These are phyloP conservation scores for Colletotrichum aenigma DNA, from an alignment of 2,329 filamentous ascomycete species.

Conservation along the genomic window DNA sequence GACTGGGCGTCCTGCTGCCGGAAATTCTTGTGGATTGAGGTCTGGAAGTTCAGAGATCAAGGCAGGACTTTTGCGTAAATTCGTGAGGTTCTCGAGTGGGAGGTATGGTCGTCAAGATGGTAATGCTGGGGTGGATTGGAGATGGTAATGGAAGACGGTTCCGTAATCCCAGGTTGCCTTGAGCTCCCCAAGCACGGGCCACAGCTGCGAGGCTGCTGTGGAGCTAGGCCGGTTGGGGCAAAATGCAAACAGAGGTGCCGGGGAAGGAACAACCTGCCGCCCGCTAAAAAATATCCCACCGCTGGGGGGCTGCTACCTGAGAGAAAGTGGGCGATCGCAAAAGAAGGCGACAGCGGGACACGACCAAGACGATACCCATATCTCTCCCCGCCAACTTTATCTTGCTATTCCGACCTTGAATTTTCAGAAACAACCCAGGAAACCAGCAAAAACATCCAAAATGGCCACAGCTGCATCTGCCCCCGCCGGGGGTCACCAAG, in stretches of 20 bases:
- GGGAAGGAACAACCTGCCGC: constrained; percentile 23
- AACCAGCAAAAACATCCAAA: constrained; percentile 26
- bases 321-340: constrained; percentile 23
- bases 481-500: constrained; percentile 48
- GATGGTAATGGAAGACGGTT: constrained; percentile 24
- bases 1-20: constrained; percentile 24
- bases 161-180: constrained; percentile 29
- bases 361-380: constrained; percentile 13
- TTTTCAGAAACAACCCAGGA: background rate
- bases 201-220: constrained; percentile 24
- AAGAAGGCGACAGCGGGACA: constrained; percentile 24
- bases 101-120: constrained; percentile 5
- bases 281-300: constrained; percentile 26
- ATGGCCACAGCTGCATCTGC: constrained; percentile 52
- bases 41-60: background rate
- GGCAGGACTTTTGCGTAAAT: background rate
- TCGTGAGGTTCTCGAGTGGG: background rate
- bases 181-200: constrained; percentile 22
- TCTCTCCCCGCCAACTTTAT: background rate
- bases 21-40: background rate
- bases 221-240: constrained; percentile 16
- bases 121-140: background rate
- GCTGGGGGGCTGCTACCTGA: constrained; percentile 19
- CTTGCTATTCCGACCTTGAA: background rate
- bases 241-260: constrained; percentile 10